phyloP scores from a whole-genome alignment of 1,284 basidiomycete genomes.

The Gomphus bonarii region DNA sequence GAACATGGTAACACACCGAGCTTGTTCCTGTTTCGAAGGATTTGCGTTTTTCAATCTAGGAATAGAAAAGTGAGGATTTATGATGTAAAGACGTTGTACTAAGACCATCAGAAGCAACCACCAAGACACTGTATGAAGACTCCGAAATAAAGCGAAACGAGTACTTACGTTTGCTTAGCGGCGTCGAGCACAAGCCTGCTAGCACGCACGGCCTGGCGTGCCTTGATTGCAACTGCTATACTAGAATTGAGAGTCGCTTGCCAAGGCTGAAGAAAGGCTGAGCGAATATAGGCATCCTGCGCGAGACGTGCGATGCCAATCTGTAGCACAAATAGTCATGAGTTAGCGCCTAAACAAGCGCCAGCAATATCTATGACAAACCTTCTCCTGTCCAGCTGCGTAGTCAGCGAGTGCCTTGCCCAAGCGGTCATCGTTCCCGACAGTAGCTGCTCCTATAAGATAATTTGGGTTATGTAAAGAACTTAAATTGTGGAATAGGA shows the following conservation, averaged over 20 bases:
- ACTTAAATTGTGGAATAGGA: background rate
- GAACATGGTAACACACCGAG: conserved; percentile 31
- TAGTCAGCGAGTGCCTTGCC: conserved; percentile 74
- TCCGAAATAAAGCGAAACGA: background rate
- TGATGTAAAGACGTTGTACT: background rate
- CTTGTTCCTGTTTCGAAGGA: conserved; percentile 78
- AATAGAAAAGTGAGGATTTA: background rate
- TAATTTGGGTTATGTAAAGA: conserved; percentile 28
- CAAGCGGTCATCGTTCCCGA: conserved; percentile 52
- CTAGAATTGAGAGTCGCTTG: conserved; percentile 75
- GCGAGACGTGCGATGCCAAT: conserved; percentile 76
- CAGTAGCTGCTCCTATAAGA: conserved; percentile 35
- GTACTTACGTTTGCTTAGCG: conserved; percentile 45
- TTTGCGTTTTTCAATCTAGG: conserved; percentile 65
- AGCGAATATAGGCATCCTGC: conserved; percentile 72
- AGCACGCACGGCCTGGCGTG: conserved; percentile 76
- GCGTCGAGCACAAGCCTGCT: conserved; percentile 74
- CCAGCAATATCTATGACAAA: conserved; percentile 10
- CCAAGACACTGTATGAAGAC: background rate
- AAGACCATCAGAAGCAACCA: background rate
- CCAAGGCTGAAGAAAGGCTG: conserved; percentile 85
- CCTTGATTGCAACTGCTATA: conserved; percentile 83
- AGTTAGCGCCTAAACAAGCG: background rate
- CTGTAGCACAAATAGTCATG: conserved; percentile 17
- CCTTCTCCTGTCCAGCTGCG: conserved; percentile 76